Base-by-base conservation (phyloP, 73 alveolate genomes). In the Effrenium voratum region DNA sequence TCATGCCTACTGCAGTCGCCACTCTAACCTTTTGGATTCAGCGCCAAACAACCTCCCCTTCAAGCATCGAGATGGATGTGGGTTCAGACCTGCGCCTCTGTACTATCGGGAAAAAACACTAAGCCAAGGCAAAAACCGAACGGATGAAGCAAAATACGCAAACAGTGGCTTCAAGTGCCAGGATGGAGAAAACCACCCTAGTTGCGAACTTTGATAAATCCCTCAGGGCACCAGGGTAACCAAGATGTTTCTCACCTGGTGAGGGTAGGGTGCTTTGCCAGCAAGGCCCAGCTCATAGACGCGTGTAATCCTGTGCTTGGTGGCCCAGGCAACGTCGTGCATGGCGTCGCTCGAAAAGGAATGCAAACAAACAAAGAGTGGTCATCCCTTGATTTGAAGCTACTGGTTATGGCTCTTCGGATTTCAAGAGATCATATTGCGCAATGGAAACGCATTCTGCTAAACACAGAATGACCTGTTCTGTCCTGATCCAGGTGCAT, bases 281-380 rank as follows among this genome's bases (percentile, higher is more conserved):
- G 68, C 90, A 4, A 66, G 15, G 41, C 90, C 90, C 4, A 79
- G 5, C 34, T 79, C 90, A 45, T 79, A 79, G 70, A 79, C 90
- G 32, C n/a, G 66, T 19, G 45, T 28, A 45, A 79, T 79, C 68
- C 50, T 60, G 68, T 79, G 60, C 90, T 45, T 66, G 32, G 90
- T 79, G 90, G 90, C 90, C 66, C 28, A 73, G 10, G 83, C 2
- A 28, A 50, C 83, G 16, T 73, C 83, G n/a, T n/a, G n/a, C 83
- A 50, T 5, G 83, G 44, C 90, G 46, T 79, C n/a, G 90, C 90
- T 79, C 90, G 32, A 66, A 79, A 43, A 40, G 68, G 43, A 40
- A 41, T 28, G 57, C 43, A 55, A 4, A 2, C 36, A 3, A 73
- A n/a, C n/a, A n/a, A n/a, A n/a, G n/a, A n/a, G n/a, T n/a, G n/a